These are phyloP conservation scores for Lactarius deliciosus DNA, from an alignment of 768 basidiomycete species.

Conservation along the genomic window DNA sequence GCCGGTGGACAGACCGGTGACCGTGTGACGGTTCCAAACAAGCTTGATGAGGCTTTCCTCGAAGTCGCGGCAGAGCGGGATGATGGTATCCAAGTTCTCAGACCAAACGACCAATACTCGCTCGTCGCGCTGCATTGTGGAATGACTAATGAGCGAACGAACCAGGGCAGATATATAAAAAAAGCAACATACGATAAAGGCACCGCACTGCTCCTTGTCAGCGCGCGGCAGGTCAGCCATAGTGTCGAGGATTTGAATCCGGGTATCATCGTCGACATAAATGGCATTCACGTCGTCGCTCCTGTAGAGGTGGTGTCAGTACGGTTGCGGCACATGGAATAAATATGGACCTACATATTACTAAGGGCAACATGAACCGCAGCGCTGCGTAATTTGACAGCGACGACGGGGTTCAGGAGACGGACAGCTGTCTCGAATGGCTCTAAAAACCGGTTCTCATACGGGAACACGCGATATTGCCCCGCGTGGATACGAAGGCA, in stretches of 20 bases:
- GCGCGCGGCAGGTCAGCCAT: conserved; percentile 67
- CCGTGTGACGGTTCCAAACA: conserved; percentile 56
- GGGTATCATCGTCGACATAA: conserved; percentile 75
- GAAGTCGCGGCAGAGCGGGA: conserved; percentile 68
- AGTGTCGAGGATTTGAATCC: conserved; percentile 81
- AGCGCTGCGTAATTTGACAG: conserved; percentile 77
- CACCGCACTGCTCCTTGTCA: conserved; percentile 89
- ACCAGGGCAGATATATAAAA: not conserved
- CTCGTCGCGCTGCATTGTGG: conserved; percentile 64
- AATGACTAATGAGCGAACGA: not conserved
- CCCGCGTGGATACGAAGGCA: conserved; percentile 71
- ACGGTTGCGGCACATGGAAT: not conserved
- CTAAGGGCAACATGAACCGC: conserved; percentile 77
- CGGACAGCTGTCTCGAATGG: conserved; percentile 82
- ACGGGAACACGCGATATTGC: conserved; percentile 79
- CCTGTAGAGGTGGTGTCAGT: conserved; percentile 38
- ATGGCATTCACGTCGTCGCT: conserved; percentile 58
- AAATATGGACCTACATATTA: conserved; percentile 52
- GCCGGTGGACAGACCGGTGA: not conserved
- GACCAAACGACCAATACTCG: conserved; percentile 83
- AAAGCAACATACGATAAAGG: conserved; percentile 64
- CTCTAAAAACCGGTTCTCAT: conserved; percentile 75
- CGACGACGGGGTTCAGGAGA: conserved; percentile 77
- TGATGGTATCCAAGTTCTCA: conserved; percentile 76
- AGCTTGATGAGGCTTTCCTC: conserved; percentile 77